Percentiles rank a stretch among this genome's conserved stretches.
These are phyloP conservation scores for Fusarium gaditjirri DNA, from an alignment of 2,329 filamentous ascomycete genomes.

Conservation along the genomic window DNA sequence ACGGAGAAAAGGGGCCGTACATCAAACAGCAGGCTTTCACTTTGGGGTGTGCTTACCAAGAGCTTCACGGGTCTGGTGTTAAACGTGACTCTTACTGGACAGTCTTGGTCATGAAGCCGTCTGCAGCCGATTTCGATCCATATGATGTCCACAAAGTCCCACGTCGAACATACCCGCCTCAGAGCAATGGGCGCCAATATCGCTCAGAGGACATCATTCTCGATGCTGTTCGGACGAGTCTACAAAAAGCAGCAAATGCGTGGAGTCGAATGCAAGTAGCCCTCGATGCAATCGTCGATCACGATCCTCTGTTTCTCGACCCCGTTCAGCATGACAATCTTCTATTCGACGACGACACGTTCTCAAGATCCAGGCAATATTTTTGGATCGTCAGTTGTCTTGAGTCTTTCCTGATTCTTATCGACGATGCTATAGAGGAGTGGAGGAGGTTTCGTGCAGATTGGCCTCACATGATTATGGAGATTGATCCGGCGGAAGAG, in stretches of 20 bases:
- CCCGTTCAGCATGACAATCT: neutral
- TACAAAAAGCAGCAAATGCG: neutral
- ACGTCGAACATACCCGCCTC: neutral
- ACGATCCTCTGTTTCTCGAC: neutral
- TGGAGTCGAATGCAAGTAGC: constrained; percentile 1
- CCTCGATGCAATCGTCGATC: neutral
- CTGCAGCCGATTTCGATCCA: neutral
- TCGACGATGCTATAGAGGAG: neutral
- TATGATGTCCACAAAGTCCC: neutral
- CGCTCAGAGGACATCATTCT: neutral
- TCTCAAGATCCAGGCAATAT: neutral
- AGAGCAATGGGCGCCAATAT: neutral
- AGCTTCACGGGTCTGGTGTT: accelerated
- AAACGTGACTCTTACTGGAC: neutral
- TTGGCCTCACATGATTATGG: neutral
- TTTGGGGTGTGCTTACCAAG: neutral
- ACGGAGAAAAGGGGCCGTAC: neutral
- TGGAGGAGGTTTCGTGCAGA: neutral
- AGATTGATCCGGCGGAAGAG: neutral
- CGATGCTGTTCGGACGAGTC: neutral
- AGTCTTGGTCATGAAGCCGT: neutral
- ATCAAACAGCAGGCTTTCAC: constrained; percentile 2
- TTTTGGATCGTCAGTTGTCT: constrained; percentile 8
- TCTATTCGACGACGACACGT: constrained; percentile 3
- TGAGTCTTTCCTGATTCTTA: neutral